phyloP scores from a whole-genome alignment of 352 stramenopile genomes.

The Phytophthora citrophthora region DNA sequence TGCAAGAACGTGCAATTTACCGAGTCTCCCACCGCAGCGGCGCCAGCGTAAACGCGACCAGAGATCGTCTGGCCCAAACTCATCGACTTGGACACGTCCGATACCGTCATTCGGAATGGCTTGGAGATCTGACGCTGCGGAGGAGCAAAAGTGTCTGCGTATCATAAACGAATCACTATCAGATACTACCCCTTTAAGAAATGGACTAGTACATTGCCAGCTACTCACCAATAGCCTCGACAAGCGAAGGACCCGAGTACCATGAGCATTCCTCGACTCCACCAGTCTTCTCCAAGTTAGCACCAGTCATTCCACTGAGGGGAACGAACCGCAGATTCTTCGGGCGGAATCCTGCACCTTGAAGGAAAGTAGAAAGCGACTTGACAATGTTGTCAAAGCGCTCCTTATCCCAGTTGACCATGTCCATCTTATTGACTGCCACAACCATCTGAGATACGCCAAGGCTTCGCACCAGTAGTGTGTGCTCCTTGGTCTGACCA shows the following conservation, averaged over 20 bases:
- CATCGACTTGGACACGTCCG: slow-evolving; percentile 88
- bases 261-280: slow-evolving; percentile 58
- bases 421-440: slow-evolving; percentile 98
- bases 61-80: slow-evolving; percentile 81
- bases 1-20: slow-evolving; percentile 32
- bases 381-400: slow-evolving; percentile 83
- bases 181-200: not conserved
- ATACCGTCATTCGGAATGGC: slow-evolving; percentile 86
- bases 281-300: slow-evolving; percentile 80
- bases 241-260: slow-evolving; percentile 82
- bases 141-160: slow-evolving; percentile 71
- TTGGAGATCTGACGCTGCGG: slow-evolving; percentile 83
- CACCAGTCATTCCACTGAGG: slow-evolving; percentile 85
- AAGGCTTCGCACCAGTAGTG: slow-evolving; percentile 92
- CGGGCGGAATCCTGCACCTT: slow-evolving; percentile 72
- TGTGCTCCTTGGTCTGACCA: slow-evolving; percentile 99
- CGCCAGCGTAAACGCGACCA: slow-evolving; percentile 86
- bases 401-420: slow-evolving; percentile 78
- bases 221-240: slow-evolving; percentile 70
- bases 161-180: slow-evolving; percentile 1
- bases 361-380: slow-evolving; percentile 79
- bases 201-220: too few species aligned
- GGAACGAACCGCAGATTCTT: slow-evolving; percentile 90
- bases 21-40: slow-evolving; percentile 68
- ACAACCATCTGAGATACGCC: slow-evolving; percentile 96